These are phyloP conservation scores for Tricholoma sp. DNA, from an alignment of 768 basidiomycete genomes.

Conservation along the genomic window DNA sequence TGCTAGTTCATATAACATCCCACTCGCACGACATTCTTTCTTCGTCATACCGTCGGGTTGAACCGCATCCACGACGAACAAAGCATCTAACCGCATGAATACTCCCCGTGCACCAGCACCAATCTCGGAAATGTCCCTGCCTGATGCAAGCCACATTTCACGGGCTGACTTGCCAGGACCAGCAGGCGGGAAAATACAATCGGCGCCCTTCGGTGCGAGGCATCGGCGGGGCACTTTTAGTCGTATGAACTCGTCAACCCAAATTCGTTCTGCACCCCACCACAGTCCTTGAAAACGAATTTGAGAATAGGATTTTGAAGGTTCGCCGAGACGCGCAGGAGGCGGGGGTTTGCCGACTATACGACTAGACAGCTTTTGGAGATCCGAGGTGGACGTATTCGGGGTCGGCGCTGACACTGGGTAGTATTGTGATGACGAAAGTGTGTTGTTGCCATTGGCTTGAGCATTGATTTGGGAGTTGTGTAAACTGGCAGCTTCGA, in stretches of 20 bases:
- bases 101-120: slow-evolving; percentile 60
- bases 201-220: slow-evolving; percentile 61
- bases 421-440: slow-evolving; percentile 10
- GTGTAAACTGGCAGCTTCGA: slow-evolving; percentile 40
- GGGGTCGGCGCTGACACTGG: slow-evolving; percentile 16
- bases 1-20: slow-evolving; percentile 73
- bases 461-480: slow-evolving; percentile 23
- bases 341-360: slow-evolving; percentile 20
- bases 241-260: slow-evolving; percentile 80
- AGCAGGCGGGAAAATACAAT: slow-evolving; percentile 55
- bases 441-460: neutral
- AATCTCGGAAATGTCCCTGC: slow-evolving; percentile 25
- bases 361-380: slow-evolving; percentile 18
- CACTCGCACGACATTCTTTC: slow-evolving; percentile 64
- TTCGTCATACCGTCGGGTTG: slow-evolving; percentile 35
- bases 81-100: slow-evolving; percentile 64
- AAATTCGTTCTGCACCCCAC: slow-evolving; percentile 89
- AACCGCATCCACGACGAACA: slow-evolving; percentile 57
- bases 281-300: slow-evolving; percentile 74
- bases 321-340: slow-evolving; percentile 10
- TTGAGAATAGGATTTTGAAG: slow-evolving; percentile 29
- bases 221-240: slow-evolving; percentile 64
- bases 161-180: slow-evolving; percentile 41
- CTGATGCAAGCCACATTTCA: slow-evolving; percentile 19
- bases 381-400: slow-evolving; percentile 18